These are phyloP conservation scores for Penicillium roqueforti DNA, from an alignment of 495 filamentous ascomycete genomes.

Conservation along the genomic window DNA sequence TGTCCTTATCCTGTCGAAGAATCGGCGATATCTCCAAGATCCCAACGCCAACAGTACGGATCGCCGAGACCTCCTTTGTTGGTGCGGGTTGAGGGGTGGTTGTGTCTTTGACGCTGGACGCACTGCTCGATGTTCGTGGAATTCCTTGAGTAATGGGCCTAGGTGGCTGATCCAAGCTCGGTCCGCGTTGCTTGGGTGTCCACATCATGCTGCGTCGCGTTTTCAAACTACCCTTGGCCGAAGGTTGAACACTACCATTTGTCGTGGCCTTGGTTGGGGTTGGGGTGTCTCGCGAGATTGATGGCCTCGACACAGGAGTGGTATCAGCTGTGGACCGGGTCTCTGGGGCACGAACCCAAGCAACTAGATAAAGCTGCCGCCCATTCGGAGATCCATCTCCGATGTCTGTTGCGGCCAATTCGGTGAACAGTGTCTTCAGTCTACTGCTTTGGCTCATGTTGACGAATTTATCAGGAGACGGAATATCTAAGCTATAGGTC, in stretches of 20 bases:
- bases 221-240: conserved; percentile 42
- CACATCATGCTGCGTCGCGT: conserved; percentile 82
- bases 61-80: conserved; percentile 45
- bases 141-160: conserved; percentile 36
- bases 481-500: conserved; percentile 74
- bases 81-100: conserved; percentile 29
- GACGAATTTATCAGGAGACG: conserved; percentile 62
- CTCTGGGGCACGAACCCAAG: conserved; percentile 67
- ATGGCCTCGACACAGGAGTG: conserved; percentile 25
- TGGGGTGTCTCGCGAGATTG: conserved; percentile 37
- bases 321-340: conserved; percentile 40
- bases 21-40: conserved; percentile 74
- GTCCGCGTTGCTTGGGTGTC: conserved; percentile 44
- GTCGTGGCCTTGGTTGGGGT: conserved; percentile 26
- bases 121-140: conserved; percentile 52
- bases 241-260: conserved; percentile 23
- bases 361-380: conserved; percentile 74
- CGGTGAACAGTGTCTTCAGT: conserved; percentile 82
- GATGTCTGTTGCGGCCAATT: conserved; percentile 76
- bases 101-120: conserved; percentile 48
- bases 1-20: conserved; percentile 69
- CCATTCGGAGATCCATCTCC: conserved; percentile 66
- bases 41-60: conserved; percentile 74
- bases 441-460: conserved; percentile 54
- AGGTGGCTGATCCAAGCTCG: conserved; percentile 25